Conservation (phyloP, 352 stramenopile species). For the Phytopythium ostracodes region DNA sequence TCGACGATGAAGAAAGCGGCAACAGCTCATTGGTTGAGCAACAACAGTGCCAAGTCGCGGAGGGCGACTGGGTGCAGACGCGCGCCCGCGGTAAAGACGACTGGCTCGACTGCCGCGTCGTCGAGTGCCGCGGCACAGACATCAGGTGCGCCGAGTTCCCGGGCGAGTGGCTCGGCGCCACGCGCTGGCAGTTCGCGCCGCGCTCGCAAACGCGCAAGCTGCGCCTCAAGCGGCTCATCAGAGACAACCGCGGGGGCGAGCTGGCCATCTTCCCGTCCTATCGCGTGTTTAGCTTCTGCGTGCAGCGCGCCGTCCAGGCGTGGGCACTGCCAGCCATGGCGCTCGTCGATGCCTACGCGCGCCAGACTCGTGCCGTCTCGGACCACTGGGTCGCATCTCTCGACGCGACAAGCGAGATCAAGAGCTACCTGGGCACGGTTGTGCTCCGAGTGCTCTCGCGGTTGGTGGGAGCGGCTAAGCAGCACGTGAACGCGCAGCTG, state of each 20-base stretch:
- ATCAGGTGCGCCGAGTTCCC: conserved; percentile 15
- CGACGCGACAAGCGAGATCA: conserved; percentile 7
- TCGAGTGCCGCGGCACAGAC: conserved; percentile 11
- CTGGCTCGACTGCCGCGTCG: conserved; percentile 16
- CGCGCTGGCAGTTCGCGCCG: conserved; percentile 16
- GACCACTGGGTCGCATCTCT: conserved; percentile 15
- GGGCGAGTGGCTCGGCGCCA: conserved; percentile 18
- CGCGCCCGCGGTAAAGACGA: not conserved
- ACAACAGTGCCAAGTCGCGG: conserved; percentile 3
- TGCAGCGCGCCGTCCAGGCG: conserved; percentile 22
- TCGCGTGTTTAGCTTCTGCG: conserved; percentile 26
- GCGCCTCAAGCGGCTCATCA: conserved; percentile 15
- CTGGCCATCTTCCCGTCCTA: conserved; percentile 24
- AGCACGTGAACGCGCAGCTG: conserved; percentile 16
- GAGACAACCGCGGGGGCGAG: conserved; percentile 18
- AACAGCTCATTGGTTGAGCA: not conserved
- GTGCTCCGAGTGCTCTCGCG: conserved; percentile 9
- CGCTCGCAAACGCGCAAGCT: conserved; percentile 7
- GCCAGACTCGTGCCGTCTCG: conserved; percentile 17
- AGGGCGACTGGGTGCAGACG: conserved; percentile 18
- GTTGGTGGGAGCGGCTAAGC: conserved; percentile 10
- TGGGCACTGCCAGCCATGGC: conserved; percentile 25
- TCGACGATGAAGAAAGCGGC: conserved; percentile 2
- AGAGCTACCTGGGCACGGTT: conserved; percentile 17
- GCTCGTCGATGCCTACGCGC: conserved; percentile 22